These are phyloP conservation scores for Auriscalpium microsporum DNA, from an alignment of 768 basidiomycete species.

Conservation along the genomic window DNA sequence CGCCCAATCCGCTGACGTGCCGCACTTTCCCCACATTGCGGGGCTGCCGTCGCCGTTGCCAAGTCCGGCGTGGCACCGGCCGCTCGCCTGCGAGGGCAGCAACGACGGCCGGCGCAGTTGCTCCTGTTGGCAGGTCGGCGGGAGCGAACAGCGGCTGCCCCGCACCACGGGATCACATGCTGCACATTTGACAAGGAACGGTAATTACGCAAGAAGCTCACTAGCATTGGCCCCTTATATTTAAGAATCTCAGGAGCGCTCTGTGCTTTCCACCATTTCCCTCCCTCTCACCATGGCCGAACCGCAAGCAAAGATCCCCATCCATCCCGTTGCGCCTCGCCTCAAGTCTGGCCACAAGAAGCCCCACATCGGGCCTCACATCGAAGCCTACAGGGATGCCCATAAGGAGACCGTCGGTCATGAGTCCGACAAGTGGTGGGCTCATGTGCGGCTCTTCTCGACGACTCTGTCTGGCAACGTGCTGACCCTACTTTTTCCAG, in stretches of 20 bases:
- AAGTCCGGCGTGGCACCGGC: too few relatives aligned
- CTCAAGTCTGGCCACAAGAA: conserved; percentile 51
- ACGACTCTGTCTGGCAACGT: neutral
- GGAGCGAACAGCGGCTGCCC: too few relatives aligned
- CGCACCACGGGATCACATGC: neutral
- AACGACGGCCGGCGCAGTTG: too few relatives aligned
- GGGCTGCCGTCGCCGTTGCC: too few relatives aligned
- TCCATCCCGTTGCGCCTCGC: conserved; percentile 73
- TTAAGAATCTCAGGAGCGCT: conserved; percentile 1
- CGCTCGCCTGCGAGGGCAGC: too few relatives aligned
- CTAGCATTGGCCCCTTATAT: conserved; percentile 1
- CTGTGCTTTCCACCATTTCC: neutral
- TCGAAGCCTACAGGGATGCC: conserved; percentile 59
- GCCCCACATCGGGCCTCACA: conserved; percentile 75
- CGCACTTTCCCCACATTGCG: too few relatives aligned
- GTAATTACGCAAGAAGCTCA: neutral
- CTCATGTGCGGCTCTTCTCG: conserved; percentile 38
- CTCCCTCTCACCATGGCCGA: conserved; percentile 19
- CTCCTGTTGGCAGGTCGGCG: too few relatives aligned
- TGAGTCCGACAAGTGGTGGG: conserved; percentile 84
- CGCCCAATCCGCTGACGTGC: too few relatives aligned
- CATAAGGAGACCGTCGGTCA: conserved; percentile 70
- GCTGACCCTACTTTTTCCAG: conserved; percentile 24
- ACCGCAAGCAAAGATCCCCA: conserved; percentile 19
- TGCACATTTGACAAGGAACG: neutral